These are phyloP conservation scores for Piedraia hortae DNA, from an alignment of 2,329 filamentous ascomycete species.

Conservation along the genomic window DNA sequence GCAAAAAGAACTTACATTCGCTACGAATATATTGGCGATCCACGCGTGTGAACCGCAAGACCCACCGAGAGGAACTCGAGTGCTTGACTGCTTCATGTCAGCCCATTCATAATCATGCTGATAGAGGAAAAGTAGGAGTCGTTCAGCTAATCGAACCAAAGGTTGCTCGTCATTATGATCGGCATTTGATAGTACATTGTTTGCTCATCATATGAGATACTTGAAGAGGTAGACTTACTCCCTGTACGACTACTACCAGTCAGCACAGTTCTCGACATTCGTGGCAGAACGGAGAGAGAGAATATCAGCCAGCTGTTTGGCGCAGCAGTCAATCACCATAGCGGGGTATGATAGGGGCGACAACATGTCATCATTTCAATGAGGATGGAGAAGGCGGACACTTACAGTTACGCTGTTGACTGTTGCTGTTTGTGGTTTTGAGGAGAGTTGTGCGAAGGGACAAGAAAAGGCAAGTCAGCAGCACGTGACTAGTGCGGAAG, in stretches of 20 bases:
- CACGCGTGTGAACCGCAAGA: too few species aligned
- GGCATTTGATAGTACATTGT: constrained; percentile 2
- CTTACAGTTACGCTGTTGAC: too few species aligned
- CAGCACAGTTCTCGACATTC: too few species aligned
- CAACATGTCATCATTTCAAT: constrained; percentile 28
- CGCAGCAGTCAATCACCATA: constrained; percentile 32
- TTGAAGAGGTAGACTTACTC: neutral
- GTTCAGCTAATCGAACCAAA: constrained; percentile 23
- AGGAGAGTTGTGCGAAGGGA: too few species aligned
- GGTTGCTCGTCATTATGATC: constrained; percentile 1
- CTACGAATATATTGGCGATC: too few species aligned
- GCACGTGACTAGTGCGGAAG: too few species aligned
- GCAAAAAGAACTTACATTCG: too few species aligned
- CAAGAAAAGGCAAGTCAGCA: neutral
- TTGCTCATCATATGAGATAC: constrained; percentile 18
- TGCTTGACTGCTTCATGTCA: too few species aligned
- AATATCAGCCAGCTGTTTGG: constrained; percentile 34
- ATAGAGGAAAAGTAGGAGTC: neutral
- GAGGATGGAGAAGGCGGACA: neutral
- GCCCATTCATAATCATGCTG: neutral
- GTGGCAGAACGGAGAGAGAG: too few species aligned
- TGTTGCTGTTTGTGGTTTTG: too few species aligned
- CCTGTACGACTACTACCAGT: too few species aligned
- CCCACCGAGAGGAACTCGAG: too few species aligned
- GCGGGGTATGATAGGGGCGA: constrained; percentile 33